Conservation (phyloP, 2,329 filamentous ascomycete species). For the Bimuria novae-zelandiae region DNA sequence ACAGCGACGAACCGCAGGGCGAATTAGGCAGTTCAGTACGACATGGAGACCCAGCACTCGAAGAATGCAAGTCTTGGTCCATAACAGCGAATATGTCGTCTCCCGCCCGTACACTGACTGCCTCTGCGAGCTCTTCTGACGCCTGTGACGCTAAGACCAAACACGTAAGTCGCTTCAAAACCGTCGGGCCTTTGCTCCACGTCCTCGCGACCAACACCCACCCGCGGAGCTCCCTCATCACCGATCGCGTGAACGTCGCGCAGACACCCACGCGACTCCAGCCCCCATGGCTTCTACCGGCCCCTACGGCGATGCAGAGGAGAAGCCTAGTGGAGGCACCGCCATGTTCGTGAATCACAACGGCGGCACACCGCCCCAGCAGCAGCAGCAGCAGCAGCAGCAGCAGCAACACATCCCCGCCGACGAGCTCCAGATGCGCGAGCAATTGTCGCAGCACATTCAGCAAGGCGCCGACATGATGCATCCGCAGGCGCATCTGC, state of each 20-base stretch:
- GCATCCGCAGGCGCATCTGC: conserved; percentile 32
- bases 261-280: conserved; percentile 21
- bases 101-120: conserved; percentile 8
- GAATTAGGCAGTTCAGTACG: conserved; percentile 10
- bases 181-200: conserved; percentile 27
- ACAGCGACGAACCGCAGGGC: conserved; percentile 32
- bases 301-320: conserved; percentile 40
- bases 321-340: conserved; percentile 38
- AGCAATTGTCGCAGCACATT: conserved; percentile 40
- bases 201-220: conserved; percentile 25
- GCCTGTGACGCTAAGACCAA: conserved; percentile 38
- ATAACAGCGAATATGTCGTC: conserved; percentile 20
- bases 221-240: conserved; percentile 20
- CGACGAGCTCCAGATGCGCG: conserved; percentile 41
- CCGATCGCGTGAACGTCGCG: conserved; percentile 13
- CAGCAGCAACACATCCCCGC: conserved; percentile 34
- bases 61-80: conserved; percentile 5
- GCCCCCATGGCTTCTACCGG: conserved; percentile 33
- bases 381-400: no score
- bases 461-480: conserved; percentile 39
- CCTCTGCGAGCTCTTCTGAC: conserved; percentile 15
- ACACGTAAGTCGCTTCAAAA: conserved; percentile 39
- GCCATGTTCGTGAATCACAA: conserved; percentile 44
- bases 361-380: conserved; percentile 37
- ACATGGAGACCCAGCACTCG: conserved; percentile 17